Evolutionary conservation across 1,284 basidiomycete genomes (phyloP), one percentile per base, ranked within the genome.

Genomic region (Rhodotorula sp.): DNA sequence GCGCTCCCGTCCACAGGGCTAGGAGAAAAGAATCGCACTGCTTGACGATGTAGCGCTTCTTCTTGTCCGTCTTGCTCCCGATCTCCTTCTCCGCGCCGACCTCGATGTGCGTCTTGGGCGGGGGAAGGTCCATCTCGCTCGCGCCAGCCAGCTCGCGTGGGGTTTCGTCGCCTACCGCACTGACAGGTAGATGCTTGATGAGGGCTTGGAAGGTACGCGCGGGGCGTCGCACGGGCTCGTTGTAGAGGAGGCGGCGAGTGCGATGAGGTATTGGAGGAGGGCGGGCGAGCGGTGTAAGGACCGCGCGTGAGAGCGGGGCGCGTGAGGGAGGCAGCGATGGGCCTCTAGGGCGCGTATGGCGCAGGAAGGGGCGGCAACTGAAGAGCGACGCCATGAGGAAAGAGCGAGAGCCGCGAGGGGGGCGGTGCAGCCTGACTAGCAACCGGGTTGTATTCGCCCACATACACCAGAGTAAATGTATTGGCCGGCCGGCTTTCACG

Each of bases 301-400:
- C 13, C n/a, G n/a, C n/a, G 8, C 12, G 50, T 13, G 61, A 13
- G 36, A 1, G 25, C 6, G 50, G 21, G 50, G 10, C 19, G 15
- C 9, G 53, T 9, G 25, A 39, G 9, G 19, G 4, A 36, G 13
- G 25, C 17, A 37, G 27, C 21, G 32, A 12, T n/a, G n/a, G n/a
- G 22, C 29, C 29, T 53, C n/a, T 53, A 5, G 22, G 12, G 17
- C 17, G 32, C 15, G 36, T 29, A 51, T 36, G 48, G 44, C 48
- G 34, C 17, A 25, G 36, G 25, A 62, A 50, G 36, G 13, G 27
- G 37, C 61, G 44, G 15, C 50, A 53, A 15, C 34, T n/a, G 61
- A 41, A 53, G 36, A 53, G 48, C 15, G 61, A 62, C 7, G 61
- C 61, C 61, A 62, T 62, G 59, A 22, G n/a, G 46, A 29, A 21